phyloP scores from a whole-genome alignment of 305 asterid genomes.

The Striga hermonthica region DNA sequence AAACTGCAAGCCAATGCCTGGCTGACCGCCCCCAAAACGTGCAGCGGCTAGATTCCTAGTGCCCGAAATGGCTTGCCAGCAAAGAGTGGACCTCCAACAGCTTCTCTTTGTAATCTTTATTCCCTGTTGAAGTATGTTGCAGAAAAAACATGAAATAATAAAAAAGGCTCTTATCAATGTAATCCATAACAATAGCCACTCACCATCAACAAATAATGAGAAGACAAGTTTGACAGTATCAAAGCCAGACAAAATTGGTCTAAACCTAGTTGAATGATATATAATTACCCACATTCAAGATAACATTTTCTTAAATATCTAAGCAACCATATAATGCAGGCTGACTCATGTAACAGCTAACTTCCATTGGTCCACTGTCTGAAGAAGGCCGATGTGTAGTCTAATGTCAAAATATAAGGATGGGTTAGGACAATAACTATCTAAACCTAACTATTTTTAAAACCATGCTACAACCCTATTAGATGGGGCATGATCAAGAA shows the following conservation, averaged over 20 bases:
- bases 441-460: neutral
- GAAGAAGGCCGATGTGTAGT: constrained; percentile 10
- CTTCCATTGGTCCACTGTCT: neutral
- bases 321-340: neutral
- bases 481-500: neutral
- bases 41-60: constrained; percentile 67
- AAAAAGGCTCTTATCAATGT: neutral
- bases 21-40: constrained; percentile 67
- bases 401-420: constrained; percentile 2
- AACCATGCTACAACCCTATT: neutral
- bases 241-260: constrained; percentile 13
- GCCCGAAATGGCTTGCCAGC: constrained; percentile 88
- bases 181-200: constrained; percentile 11
- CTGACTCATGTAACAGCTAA: constrained; percentile 1
- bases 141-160: neutral
- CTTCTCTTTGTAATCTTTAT: constrained; percentile 75
- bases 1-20: constrained; percentile 78
- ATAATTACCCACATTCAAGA: constrained; percentile 8
- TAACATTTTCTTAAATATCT: constrained; percentile 7
- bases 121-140: constrained; percentile 50
- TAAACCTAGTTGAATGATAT: neutral
- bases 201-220: constrained; percentile 9
- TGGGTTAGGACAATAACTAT: neutral
- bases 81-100: constrained; percentile 63
- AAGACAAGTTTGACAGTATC: neutral